Conservation (phyloP, 179 eudicot species). For the Camellia oleifera region DNA sequence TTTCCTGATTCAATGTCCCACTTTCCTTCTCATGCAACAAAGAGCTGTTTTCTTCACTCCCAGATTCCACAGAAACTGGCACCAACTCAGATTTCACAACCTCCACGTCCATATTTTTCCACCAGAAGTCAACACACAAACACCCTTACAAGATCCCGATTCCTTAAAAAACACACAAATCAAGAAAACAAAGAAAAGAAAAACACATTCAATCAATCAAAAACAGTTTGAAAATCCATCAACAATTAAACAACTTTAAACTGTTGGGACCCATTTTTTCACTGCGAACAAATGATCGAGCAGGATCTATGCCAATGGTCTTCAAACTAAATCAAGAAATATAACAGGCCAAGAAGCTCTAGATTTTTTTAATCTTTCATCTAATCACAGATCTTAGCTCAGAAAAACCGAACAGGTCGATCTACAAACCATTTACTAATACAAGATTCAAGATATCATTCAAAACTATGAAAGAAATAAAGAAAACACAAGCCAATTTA, state of each 20-base stretch:
- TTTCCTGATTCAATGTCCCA: conserved; percentile 30
- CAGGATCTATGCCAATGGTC: background rate
- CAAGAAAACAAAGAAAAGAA: background rate
- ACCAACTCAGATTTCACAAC: conserved; percentile 47
- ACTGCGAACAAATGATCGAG: background rate
- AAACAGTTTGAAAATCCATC: background rate
- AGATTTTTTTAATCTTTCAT: background rate
- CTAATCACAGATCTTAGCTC: background rate
- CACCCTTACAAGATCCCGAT: conserved; percentile 5
- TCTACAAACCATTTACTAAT: background rate
- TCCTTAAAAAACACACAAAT: background rate
- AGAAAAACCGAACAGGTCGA: background rate
- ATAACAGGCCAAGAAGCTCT: background rate
- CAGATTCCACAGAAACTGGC: conserved; percentile 40
- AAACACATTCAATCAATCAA: background rate
- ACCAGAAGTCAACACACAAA: conserved; percentile 10
- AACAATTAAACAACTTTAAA: background rate
- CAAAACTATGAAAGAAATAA: too few relatives aligned
- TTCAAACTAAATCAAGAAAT: background rate
- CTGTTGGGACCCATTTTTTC: background rate
- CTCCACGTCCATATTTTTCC: conserved; percentile 47
- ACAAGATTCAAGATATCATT: too few relatives aligned
- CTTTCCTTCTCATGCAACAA: conserved; percentile 32
- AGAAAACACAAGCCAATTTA: too few relatives aligned
- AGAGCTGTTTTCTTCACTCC: conserved; percentile 20